A percentile compares a stretch with the other conserved stretches of the same genome.
These are phyloP conservation scores for Debaryomyces subglobosus DNA, from an alignment of 1,139 yeast species.

Conservation along the genomic window DNA sequence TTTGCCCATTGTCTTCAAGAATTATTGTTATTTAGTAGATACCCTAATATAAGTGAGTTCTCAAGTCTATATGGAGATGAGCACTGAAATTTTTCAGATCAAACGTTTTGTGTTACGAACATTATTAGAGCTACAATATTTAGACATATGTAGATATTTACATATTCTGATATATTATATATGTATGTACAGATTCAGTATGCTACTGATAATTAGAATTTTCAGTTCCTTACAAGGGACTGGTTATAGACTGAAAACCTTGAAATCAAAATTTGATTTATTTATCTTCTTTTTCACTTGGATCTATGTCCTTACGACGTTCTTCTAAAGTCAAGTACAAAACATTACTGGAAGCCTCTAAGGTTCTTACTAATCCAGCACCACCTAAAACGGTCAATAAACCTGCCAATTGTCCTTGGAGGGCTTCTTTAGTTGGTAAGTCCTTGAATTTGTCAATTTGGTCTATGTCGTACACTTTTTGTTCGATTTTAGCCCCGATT, in stretches of 20 bases:
- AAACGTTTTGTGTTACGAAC: constrained; percentile 6
- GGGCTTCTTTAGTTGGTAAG: constrained; percentile 68
- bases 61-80: constrained; percentile 7
- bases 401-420: constrained; percentile 86
- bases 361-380: constrained; percentile 82
- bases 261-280: background rate
- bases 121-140: background rate
- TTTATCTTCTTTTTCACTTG: constrained; percentile 21
- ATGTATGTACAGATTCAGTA: constrained; percentile 8
- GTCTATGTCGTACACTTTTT: constrained; percentile 53
- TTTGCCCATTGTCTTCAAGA: constrained; percentile 3
- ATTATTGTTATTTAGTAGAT: background rate
- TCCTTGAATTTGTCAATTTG: constrained; percentile 67
- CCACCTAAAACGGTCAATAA: constrained; percentile 83
- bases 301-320: constrained; percentile 51
- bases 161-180: background rate
- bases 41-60: background rate
- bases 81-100: constrained; percentile 7
- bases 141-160: background rate
- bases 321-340: constrained; percentile 76
- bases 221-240: background rate
- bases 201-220: constrained; percentile 2
- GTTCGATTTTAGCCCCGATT: constrained; percentile 83
- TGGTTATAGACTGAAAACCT: background rate
- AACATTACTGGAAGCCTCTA: constrained; percentile 66